Evolutionary conservation across 306 rosid species (phyloP), one percentile per base, ranked within the genome.

Genomic region (Cucurbita pepo): DNA sequence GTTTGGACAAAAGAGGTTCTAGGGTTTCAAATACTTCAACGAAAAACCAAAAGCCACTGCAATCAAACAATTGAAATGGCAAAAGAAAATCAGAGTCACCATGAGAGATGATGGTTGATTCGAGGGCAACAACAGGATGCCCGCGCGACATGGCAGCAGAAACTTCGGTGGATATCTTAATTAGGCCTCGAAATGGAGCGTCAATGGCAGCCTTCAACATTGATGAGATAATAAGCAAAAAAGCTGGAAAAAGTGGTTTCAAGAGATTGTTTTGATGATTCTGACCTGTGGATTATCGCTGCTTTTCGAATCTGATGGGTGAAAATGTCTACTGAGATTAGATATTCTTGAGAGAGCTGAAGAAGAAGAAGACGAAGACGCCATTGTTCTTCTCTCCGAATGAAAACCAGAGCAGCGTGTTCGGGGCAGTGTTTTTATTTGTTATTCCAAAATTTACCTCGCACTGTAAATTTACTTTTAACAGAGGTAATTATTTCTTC

Each of bases 21-120:
- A 30, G 71, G 36, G 40, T 74, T 60, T 48, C 61, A 53, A 37
- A 51, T 8, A 59, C 10, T 63, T 62, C 6, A 16, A 22, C 52
- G 43, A 74, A 34, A 34, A 19, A 25, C 51, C 5, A 72, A 47
- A 30, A 74, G 14, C 7, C 53, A 15, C 8, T 5, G 8, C 1
- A 51, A 48, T 56, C 21, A 58, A 34, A 19, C 56, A 40, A 43
- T 12, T 30, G 3, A 30, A 30, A 30, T 30, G 34, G 34, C 34
- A 30, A 30, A 30, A 30, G 34, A 2, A 30, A 30, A 30, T 30
- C 34, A 22, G 34, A 9, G 38, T 34, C 77, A 92, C 98, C 96
- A 71, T 93, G 97, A 22, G 97, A 90, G 77, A 93, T 88, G 60
- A 93, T 88, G 71, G 96, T 93, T 77, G 98, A 90, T 83, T 93